Conservation (phyloP, 2,329 filamentous ascomycete genomes). For the Penicillium sclerotiorum region DNA sequence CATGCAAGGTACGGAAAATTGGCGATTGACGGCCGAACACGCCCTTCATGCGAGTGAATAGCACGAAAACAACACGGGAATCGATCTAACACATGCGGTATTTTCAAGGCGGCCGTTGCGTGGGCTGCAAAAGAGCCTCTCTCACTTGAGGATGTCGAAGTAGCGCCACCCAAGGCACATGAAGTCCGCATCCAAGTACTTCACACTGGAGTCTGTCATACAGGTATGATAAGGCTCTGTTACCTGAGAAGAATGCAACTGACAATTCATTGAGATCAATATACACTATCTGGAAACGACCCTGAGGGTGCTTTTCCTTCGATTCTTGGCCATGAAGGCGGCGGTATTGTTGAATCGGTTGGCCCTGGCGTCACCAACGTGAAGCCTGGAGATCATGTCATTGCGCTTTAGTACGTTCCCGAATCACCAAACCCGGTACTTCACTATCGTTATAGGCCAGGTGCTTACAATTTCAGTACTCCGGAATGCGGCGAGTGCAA, state of each 20-base stretch:
- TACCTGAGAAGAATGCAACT: background rate
- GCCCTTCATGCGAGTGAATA: too few species aligned
- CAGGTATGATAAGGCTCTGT: constrained; percentile 58
- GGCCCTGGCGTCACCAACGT: constrained; percentile 94
- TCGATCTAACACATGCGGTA: too few species aligned
- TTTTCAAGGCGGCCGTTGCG: constrained; percentile 92
- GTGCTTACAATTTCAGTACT: constrained; percentile 72
- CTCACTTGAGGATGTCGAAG: constrained; percentile 88
- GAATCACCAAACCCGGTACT: background rate
- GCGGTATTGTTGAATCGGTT: constrained; percentile 88
- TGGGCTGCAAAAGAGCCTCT: constrained; percentile 95
- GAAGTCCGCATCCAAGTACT: constrained; percentile 97
- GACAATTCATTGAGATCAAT: too few species aligned
- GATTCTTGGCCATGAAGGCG: constrained; percentile 86
- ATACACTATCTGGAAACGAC: constrained; percentile 94
- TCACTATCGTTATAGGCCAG: background rate
- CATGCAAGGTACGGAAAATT: too few species aligned
- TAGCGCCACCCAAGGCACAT: constrained; percentile 82
- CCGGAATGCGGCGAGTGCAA: constrained; percentile 98
- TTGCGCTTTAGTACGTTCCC: constrained; percentile 80
- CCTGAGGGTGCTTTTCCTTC: constrained; percentile 93
- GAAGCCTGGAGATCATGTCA: constrained; percentile 88
- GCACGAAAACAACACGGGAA: too few species aligned
- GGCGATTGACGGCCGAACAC: too few species aligned
- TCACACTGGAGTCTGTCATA: constrained; percentile 99